These are phyloP conservation scores for Sporisorium scitamineum DNA, from an alignment of 1,284 basidiomycete species.

Conservation along the genomic window DNA sequence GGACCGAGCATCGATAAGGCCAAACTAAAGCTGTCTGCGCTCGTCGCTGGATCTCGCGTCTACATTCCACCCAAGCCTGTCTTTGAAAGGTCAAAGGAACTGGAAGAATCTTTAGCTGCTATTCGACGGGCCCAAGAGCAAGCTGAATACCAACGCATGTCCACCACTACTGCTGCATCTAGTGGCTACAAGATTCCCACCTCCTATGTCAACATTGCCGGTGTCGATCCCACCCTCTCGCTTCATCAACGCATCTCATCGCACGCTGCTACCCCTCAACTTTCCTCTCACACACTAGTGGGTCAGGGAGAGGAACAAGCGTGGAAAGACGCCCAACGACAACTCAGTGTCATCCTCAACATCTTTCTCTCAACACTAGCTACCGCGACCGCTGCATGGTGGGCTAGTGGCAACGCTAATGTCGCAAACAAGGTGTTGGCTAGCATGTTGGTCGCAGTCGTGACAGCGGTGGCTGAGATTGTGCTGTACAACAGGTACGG, in stretches of 20 bases:
- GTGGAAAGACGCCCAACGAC: slow-evolving; percentile 37
- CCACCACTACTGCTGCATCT: slow-evolving; percentile 11
- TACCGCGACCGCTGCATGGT: slow-evolving; percentile 44
- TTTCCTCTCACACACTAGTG: not conserved
- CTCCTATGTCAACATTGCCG: slow-evolving; percentile 36
- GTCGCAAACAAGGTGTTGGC: slow-evolving; percentile 26
- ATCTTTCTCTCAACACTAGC: slow-evolving; percentile 39
- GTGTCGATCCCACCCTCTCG: slow-evolving; percentile 34
- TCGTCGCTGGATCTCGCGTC: slow-evolving; percentile 22
- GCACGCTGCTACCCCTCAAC: not conserved
- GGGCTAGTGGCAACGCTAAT: slow-evolving; percentile 31
- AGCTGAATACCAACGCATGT: slow-evolving; percentile 42
- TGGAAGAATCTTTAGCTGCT: slow-evolving; percentile 34
- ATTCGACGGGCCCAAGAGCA: slow-evolving; percentile 37
- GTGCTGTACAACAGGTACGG: slow-evolving; percentile 46
- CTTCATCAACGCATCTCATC: slow-evolving; percentile 28
- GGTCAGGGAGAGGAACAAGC: slow-evolving; percentile 24
- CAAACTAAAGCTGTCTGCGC: slow-evolving; percentile 21
- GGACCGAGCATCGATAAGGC: not conserved
- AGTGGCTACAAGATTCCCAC: slow-evolving; percentile 23
- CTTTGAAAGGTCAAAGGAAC: slow-evolving; percentile 33
- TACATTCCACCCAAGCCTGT: slow-evolving; percentile 36
- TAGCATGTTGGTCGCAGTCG: slow-evolving; percentile 28
- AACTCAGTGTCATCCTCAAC: slow-evolving; percentile 45
- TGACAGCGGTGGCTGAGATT: slow-evolving; percentile 37